These are phyloP conservation scores for Amborella trichopoda DNA, from an alignment of 164 flowering plant species.

Conservation along the genomic window DNA sequence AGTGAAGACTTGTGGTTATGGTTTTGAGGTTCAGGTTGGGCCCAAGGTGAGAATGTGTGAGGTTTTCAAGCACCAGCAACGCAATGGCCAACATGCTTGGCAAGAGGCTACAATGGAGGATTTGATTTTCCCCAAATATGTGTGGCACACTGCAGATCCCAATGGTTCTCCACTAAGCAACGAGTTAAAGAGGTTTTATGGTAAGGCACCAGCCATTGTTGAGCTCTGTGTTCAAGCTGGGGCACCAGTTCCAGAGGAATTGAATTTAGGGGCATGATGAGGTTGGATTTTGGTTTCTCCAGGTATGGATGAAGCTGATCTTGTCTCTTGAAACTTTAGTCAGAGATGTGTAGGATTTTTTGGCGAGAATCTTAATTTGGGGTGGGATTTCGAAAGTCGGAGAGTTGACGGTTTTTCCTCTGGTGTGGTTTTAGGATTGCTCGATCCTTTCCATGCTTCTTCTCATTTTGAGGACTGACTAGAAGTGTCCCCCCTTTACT, in stretches of 20 bases:
- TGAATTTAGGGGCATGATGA: slow-evolving; percentile 57
- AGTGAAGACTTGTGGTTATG: slow-evolving; percentile 69
- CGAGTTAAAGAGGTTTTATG: slow-evolving; percentile 60
- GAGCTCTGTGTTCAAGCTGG: slow-evolving; percentile 77
- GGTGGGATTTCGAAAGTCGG: too few relatives aligned
- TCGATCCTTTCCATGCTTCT: too few relatives aligned
- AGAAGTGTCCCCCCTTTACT: too few relatives aligned
- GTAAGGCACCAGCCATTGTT: slow-evolving; percentile 77
- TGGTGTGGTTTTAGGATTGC: too few relatives aligned
- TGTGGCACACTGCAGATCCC: slow-evolving; percentile 55
- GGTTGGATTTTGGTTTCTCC: slow-evolving; percentile 69
- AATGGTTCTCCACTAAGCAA: slow-evolving; percentile 32
- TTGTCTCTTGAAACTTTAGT: slow-evolving; percentile 65
- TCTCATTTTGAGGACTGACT: too few relatives aligned
- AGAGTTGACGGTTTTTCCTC: too few relatives aligned
- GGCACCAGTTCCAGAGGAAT: slow-evolving; percentile 64
- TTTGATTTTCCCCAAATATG: slow-evolving; percentile 58
- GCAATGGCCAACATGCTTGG: slow-evolving; percentile 63
- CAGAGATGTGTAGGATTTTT: too few relatives aligned
- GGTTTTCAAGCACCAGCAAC: slow-evolving; percentile 48
- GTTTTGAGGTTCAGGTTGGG: slow-evolving; percentile 81
- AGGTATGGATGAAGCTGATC: slow-evolving; percentile 57
- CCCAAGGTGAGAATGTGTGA: slow-evolving; percentile 71
- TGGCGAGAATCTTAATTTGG: too few relatives aligned
- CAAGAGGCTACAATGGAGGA: slow-evolving; percentile 80